These are phyloP conservation scores for Myxozyma udenii DNA, from an alignment of 805 yeast genomes.

Conservation along the genomic window DNA sequence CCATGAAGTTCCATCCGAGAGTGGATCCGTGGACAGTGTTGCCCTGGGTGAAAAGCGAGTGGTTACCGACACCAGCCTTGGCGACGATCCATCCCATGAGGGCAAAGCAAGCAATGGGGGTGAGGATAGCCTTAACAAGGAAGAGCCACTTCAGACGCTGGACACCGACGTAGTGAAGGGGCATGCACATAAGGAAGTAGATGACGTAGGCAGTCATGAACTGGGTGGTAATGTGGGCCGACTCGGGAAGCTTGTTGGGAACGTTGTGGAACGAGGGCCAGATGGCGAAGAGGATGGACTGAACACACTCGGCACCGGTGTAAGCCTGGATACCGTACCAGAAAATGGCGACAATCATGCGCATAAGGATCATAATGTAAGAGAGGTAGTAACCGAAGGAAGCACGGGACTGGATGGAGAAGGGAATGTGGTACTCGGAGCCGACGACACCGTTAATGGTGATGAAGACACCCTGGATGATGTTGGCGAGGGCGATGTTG, in stretches of 20 bases:
- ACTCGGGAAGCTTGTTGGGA: slow-evolving; percentile 43
- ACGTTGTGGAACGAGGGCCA: slow-evolving; percentile 42
- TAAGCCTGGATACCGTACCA: slow-evolving; percentile 50
- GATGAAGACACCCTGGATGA: slow-evolving; percentile 44
- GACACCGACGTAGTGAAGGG: slow-evolving; percentile 24
- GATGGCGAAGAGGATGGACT: slow-evolving; percentile 42
- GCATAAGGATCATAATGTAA: slow-evolving; percentile 44
- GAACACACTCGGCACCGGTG: slow-evolving; percentile 47
- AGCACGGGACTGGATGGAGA: slow-evolving; percentile 45
- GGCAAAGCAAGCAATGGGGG: slow-evolving; percentile 23
- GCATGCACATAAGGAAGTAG: slow-evolving; percentile 18
- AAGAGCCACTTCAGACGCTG: slow-evolving; percentile 19
- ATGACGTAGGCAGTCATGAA: slow-evolving; percentile 26
- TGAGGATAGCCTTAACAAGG: slow-evolving; percentile 19
- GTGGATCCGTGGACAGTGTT: slow-evolving; percentile 36
- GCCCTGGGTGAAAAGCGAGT: slow-evolving; percentile 20
- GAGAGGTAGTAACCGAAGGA: slow-evolving; percentile 51
- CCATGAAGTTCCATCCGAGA: slow-evolving; percentile 45
- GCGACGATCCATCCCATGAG: slow-evolving; percentile 24
- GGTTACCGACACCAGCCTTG: slow-evolving; percentile 18
- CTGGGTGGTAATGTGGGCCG: slow-evolving; percentile 37
- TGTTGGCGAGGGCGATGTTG: slow-evolving; percentile 44
- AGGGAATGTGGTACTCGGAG: slow-evolving; percentile 50
- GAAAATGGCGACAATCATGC: slow-evolving; percentile 47
- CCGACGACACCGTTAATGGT: slow-evolving; percentile 49